Evolutionary conservation across 2,329 filamentous ascomycete species (phyloP), one percentile per base, ranked within the genome.

Genomic region (Myriosclerotinia scirpicola): DNA sequence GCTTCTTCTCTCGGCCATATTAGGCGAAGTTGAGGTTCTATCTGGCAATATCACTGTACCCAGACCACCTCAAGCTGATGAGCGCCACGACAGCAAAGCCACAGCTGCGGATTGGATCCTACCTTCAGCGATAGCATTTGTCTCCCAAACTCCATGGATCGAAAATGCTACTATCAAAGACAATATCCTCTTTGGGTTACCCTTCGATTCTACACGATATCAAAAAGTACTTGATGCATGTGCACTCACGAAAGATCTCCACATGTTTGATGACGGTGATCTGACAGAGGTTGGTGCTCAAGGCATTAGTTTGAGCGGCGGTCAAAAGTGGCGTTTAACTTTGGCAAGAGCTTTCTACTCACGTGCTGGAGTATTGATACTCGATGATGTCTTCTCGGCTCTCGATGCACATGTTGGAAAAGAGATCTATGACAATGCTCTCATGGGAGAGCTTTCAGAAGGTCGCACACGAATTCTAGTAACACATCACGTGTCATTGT

Each of bases 131-230:
- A 83, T 92, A 62, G 90, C 90, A 0, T 93, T 87, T 72, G 89
- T 93, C 44, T 85, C 88, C 1, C 90, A 93, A 74, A 91, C 89
- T 9, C 91, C 91, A 0, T 95, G 91, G 91, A 90, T 94, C 56
- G 90, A 93, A 74, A 93, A 93, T 72, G 89, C 88, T 1, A 90
- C 87, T 7, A 87, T 95, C 68, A 86, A 84, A 66, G 87, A 92
- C 56, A 95, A 94, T 71, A 89, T 94, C 61, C 77, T 91, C 0
- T 93, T 93, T 69, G 90, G 90, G 0, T 79, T 93, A 2, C 90
- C 90, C 0, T 84, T 83, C 44, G 84, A 92, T 65, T 79, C 86
- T 65, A 80, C 82, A 17, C 84, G 91, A 56, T 94, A 93, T 74
- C 78, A 81, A 1, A 84, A 87, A 72, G 90, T 91, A 0, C 76